Evolutionary conservation across 2,329 filamentous ascomycete species (phyloP).

Genomic region (Cladosporium austrohemisphaericum): DNA sequence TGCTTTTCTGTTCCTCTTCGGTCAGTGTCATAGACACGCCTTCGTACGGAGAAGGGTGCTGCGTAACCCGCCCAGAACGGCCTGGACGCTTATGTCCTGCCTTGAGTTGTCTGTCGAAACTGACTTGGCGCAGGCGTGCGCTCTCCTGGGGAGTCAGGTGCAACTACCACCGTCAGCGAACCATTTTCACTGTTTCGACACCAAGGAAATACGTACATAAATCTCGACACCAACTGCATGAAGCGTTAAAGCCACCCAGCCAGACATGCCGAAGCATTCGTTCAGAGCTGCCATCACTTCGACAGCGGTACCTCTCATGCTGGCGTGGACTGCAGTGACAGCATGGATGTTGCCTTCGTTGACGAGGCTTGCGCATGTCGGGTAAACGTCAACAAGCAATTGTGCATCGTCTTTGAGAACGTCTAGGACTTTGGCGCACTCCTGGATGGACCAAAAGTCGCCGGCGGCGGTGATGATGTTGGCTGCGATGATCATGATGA

Average conservation of each 20-base stretch:
- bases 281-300: conserved; percentile 45
- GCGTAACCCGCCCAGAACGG: conserved; percentile 38
- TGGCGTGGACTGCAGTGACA: conserved; percentile 26
- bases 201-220: conserved; percentile 36
- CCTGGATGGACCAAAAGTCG: conserved; percentile 27
- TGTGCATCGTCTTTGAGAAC: conserved; percentile 35
- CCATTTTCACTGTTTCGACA: not conserved
- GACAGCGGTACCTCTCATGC: conserved; percentile 25
- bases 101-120: conserved; percentile 54
- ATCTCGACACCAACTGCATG: conserved; percentile 44
- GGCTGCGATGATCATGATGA: conserved; percentile 46
- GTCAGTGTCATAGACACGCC: no score
- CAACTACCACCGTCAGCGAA: not conserved
- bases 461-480: conserved; percentile 36
- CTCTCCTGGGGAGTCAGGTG: conserved; percentile 52
- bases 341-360: conserved; percentile 36
- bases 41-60: no score
- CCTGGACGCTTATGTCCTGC: conserved; percentile 50
- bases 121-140: conserved; percentile 53
- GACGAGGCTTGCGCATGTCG: conserved; percentile 36
- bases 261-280: conserved; percentile 49
- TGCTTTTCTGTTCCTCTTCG: no score
- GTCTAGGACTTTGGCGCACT: conserved; percentile 19
- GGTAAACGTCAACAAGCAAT: conserved; percentile 36
- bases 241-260: conserved; percentile 52